Percentiles rank a stretch among this genome's conserved stretches.
These are phyloP conservation scores for Colletotrichum sp. DNA, from an alignment of 2,329 filamentous ascomycete genomes.

Conservation along the genomic window DNA sequence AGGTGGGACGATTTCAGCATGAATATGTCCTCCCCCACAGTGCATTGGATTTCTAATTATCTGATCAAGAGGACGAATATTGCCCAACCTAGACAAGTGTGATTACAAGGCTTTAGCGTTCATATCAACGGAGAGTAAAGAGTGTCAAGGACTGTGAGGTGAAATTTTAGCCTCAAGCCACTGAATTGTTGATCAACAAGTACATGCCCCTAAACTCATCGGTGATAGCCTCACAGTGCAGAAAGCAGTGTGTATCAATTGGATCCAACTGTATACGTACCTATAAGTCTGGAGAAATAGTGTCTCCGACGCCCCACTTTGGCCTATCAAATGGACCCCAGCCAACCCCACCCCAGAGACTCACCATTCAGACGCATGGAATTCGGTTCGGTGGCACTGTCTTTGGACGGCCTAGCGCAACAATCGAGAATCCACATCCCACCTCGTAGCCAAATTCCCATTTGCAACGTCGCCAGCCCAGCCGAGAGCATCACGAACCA, in stretches of 20 bases:
- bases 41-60: background rate
- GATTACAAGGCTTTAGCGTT: background rate
- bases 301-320: background rate
- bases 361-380: background rate
- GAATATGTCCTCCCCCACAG: background rate
- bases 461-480: slow-evolving; percentile 18
- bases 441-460: slow-evolving; percentile 21
- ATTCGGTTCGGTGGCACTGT: background rate
- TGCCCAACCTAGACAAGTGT: background rate
- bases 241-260: fast-evolving
- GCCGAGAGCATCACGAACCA: slow-evolving; percentile 6
- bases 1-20: fast-evolving
- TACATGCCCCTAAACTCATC: background rate
- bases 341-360: background rate
- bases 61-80: background rate
- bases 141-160: fast-evolving
- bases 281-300: background rate
- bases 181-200: background rate
- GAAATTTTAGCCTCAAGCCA: background rate
- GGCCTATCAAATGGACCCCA: background rate
- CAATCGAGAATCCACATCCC: slow-evolving; percentile 11
- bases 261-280: background rate
- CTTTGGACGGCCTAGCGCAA: slow-evolving; percentile 1
- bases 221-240: background rate
- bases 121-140: fast-evolving